Evolutionary conservation across 257 asterid species (phyloP).

Genomic region (Plantago elongata): DNA sequence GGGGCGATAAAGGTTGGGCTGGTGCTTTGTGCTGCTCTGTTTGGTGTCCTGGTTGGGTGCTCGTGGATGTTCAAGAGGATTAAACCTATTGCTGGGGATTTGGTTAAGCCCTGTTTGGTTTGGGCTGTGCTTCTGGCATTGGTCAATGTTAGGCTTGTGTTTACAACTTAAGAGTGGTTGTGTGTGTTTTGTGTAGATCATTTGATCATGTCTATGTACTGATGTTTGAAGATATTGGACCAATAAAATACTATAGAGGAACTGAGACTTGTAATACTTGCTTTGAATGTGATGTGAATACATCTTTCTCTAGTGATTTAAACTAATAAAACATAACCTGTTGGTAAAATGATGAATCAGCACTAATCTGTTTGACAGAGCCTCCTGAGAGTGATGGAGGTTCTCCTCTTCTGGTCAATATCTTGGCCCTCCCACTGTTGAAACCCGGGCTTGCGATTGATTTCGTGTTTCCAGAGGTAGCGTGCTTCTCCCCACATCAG

Average conservation of each 20-base stretch:
- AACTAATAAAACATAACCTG: not conserved
- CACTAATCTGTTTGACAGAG: conserved; percentile 33
- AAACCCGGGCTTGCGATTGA: conserved; percentile 68
- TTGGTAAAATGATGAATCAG: not conserved
- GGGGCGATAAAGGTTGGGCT: conserved; percentile 59
- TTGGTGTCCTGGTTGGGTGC: conserved; percentile 61
- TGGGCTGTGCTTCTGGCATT: conserved; percentile 55
- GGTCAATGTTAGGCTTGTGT: conserved; percentile 56
- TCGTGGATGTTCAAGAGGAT: conserved; percentile 36
- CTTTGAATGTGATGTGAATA: conserved; percentile 5
- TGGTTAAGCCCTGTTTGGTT: conserved; percentile 61
- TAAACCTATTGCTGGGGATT: conserved; percentile 78
- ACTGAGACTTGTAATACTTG: not conserved
- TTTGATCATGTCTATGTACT: conserved; percentile 10
- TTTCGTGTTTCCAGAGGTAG: conserved; percentile 81
- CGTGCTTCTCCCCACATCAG: conserved; percentile 92
- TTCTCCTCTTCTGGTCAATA: conserved; percentile 62
- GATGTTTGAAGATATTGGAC: not conserved
- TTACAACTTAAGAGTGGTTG: conserved; percentile 16
- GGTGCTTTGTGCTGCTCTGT: conserved; percentile 49
- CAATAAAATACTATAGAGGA: conserved; percentile 1
- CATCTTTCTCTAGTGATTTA: not conserved
- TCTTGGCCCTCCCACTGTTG: conserved; percentile 65
- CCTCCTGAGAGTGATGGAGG: conserved; percentile 68
- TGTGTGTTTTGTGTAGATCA: not conserved